A percentile compares a stretch with the other conserved stretches of the same genome.
Conservation (phyloP, 805 yeast genomes). For the Vanderwaltozyma tropicalis region DNA sequence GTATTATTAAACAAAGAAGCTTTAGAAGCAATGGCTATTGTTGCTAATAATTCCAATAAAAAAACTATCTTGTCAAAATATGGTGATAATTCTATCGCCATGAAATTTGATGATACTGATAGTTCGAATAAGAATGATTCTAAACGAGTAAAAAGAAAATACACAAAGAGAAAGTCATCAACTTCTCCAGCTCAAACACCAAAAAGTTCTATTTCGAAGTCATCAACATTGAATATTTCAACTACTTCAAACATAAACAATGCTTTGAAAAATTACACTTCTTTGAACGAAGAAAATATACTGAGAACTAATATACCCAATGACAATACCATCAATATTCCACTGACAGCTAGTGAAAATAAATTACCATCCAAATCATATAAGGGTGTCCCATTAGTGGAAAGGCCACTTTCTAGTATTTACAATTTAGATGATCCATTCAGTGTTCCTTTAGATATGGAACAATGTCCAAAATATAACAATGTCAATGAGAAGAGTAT, state of each 20-base stretch:
- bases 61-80: constrained; percentile 16
- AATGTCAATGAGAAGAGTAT: neutral
- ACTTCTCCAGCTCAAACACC: neutral
- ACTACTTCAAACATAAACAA: neutral
- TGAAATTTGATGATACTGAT: constrained; percentile 15
- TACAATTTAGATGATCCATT: constrained; percentile 1
- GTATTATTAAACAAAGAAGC: constrained; percentile 26
- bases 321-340: neutral
- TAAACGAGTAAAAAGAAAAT: neutral
- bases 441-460: constrained; percentile 11
- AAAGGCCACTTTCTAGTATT: neutral
- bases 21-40: constrained; percentile 26
- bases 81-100: constrained; percentile 21
- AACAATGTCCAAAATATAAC: constrained; percentile 7
- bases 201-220: neutral
- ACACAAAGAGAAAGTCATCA: neutral
- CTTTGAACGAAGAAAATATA: neutral
- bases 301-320: neutral
- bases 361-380: neutral
- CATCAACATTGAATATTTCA: neutral
- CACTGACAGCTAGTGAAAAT: too few relatives aligned
- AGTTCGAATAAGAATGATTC: neutral
- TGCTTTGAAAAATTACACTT: neutral
- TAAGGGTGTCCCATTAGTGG: too few relatives aligned
- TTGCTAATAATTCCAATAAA: constrained; percentile 19